Evolutionary conservation across 768 basidiomycete genomes (phyloP), one percentile per base, ranked within the genome.

Genomic region (Sporobolomyces phaffii): DNA sequence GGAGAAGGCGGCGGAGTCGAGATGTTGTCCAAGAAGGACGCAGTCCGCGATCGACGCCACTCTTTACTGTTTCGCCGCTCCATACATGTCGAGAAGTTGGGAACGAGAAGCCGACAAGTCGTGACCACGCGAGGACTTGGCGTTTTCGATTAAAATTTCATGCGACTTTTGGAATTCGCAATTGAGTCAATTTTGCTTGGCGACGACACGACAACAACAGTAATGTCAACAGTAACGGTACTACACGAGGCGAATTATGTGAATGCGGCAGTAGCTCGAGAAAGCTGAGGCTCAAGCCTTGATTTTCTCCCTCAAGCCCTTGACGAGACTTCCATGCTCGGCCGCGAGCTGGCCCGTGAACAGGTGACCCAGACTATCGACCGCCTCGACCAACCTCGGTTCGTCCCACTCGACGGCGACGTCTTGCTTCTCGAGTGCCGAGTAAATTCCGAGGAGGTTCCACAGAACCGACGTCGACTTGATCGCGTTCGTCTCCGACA

Each of bases 321-420:
- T 34, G 3, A 53, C 22, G 3, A 45, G 14, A 8, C 2, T 26
- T 18, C 54, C 60, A 31, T 62, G 53, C 15, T 61, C 65, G 15
- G 22, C 45, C 22, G 17, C 9, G 40, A 67, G 49, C 22, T 11
- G 9, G 5, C 10, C 28, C 9, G 41, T 13, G n/a, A 38, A 56
- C n/a, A 11, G 13, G 7, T 44, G 18, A 2, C 40, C 41, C 7
- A 50, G n/a, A 15, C 47, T 38, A 9, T 61, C 54, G n/a, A 50
- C 45, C 6, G 36, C 33, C 1, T 6, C 31, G 17, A 57, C 60
- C 28, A 67, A 22, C 41, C 65, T 36, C 24, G 1, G 8, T 4
- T 44, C 48, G 41, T 67, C 65, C 53, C 52, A 67, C n/a, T 56
- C 60, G 31, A 57, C 47, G 11, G 2, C 51, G 31, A 52, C 29